Conservation (phyloP, 345 rosid genomes). For the Lumnitzera littorea region DNA sequence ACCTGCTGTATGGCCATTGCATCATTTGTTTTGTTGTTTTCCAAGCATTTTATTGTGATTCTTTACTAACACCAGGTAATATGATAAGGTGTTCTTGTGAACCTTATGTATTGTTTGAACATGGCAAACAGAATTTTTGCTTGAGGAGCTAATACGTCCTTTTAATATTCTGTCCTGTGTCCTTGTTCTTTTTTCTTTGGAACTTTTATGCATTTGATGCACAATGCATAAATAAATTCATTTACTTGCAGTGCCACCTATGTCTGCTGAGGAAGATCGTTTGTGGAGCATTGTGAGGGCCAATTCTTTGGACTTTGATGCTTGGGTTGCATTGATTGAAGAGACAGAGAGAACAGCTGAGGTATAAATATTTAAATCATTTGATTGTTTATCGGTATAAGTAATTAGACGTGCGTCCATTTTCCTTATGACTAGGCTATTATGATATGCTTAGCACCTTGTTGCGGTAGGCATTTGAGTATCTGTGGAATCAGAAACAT, state of each 20-base stretch:
- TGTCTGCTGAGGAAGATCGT: constrained; percentile 81
- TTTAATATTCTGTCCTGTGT: not conserved
- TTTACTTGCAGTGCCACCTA: constrained; percentile 26
- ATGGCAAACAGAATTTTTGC: not conserved
- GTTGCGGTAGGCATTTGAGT: too few relatives aligned
- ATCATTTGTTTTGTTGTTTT: too few relatives aligned
- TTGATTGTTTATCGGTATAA: not conserved
- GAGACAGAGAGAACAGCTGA: constrained; percentile 86
- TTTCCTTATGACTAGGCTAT: too few relatives aligned
- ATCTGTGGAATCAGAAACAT: not conserved
- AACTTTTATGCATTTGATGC: not conserved
- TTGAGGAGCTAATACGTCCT: not conserved
- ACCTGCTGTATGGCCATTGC: too few relatives aligned
- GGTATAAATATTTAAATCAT: constrained; percentile 32
- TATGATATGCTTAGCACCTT: too few relatives aligned
- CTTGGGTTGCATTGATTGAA: constrained; percentile 85
- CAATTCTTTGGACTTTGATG: constrained; percentile 75
- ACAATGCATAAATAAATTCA: not conserved
- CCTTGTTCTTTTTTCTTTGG: not conserved
- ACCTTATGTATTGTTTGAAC: not conserved
- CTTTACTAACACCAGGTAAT: too few relatives aligned
- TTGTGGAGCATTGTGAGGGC: constrained; percentile 80
- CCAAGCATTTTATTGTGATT: too few relatives aligned
- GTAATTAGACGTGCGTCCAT: not conserved
- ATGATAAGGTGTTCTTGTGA: too few relatives aligned